Conservation (phyloP, 768 basidiomycete genomes). For the Xerocomellus chrysenteron region DNA sequence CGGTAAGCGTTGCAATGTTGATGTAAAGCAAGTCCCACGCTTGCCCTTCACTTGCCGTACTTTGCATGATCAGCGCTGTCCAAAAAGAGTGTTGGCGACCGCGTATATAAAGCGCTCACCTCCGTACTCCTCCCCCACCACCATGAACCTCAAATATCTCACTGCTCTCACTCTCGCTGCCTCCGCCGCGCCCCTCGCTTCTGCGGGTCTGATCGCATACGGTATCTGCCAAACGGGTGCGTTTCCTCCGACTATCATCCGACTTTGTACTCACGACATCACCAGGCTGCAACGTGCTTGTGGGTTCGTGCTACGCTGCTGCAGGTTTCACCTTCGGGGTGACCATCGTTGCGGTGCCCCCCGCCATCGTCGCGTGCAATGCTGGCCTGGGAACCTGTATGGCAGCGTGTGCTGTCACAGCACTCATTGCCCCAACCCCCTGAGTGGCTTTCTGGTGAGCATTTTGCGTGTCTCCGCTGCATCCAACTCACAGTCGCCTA, state of each 20-base stretch:
- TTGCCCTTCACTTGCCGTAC: conserved; percentile 1
- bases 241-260: background rate
- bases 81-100: background rate
- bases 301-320: conserved; percentile 20
- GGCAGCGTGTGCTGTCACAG: conserved; percentile 20
- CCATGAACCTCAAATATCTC: conserved; percentile 28
- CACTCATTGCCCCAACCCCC: conserved; percentile 23
- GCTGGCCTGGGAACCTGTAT: conserved; percentile 24
- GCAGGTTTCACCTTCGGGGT: conserved; percentile 28
- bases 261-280: background rate
- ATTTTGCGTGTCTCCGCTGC: too few relatives aligned
- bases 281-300: conserved; percentile 27
- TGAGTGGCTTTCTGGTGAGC: conserved; percentile 6
- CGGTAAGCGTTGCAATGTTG: too few relatives aligned
- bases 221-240: conserved; percentile 26
- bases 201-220: conserved; percentile 22
- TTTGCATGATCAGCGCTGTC: conserved; percentile 1
- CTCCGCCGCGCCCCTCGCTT: conserved; percentile 5
- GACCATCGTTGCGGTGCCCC: conserved; percentile 17
- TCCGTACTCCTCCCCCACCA: background rate
- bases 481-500: background rate
- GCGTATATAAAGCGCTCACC: conserved; percentile 4
- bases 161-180: conserved; percentile 18
- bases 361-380: conserved; percentile 25
- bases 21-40: too few relatives aligned